Conservation (phyloP, 2,329 filamentous ascomycete species). For the Lasiodiplodia sp. region DNA sequence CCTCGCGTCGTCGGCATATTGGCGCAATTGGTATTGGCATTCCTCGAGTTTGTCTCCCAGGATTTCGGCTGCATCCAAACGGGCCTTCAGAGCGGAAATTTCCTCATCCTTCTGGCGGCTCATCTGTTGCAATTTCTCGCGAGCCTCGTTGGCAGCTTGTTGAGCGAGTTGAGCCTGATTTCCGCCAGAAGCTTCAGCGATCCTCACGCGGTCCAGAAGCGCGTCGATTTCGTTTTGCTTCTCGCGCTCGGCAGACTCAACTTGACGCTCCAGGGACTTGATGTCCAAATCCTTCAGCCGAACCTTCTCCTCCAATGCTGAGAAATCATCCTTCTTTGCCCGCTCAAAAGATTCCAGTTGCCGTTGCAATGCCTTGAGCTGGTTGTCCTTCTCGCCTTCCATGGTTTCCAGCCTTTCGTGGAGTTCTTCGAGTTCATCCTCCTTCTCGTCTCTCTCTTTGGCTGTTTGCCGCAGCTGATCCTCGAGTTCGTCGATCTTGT, state of each 20-base stretch:
- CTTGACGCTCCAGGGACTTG: slow-evolving; percentile 44
- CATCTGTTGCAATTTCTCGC: slow-evolving; percentile 46
- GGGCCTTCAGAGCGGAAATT: slow-evolving; percentile 45
- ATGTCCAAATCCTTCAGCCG: slow-evolving; percentile 48
- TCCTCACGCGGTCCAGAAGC: slow-evolving; percentile 48
- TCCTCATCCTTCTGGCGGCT: slow-evolving; percentile 49
- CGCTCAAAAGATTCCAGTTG: slow-evolving; percentile 43
- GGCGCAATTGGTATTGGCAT: slow-evolving; percentile 44
- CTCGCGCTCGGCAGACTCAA: slow-evolving; percentile 41
- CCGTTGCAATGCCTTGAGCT: slow-evolving; percentile 45
- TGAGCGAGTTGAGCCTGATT: slow-evolving; percentile 50
- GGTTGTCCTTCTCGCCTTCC: slow-evolving; percentile 46
- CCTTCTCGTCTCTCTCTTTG: slow-evolving; percentile 42
- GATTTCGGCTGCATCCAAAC: slow-evolving; percentile 45
- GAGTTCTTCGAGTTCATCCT: slow-evolving; percentile 52
- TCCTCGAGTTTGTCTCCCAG: slow-evolving; percentile 47
- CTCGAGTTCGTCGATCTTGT: slow-evolving; percentile 45
- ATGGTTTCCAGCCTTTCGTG: slow-evolving; percentile 51
- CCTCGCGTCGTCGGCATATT: slow-evolving; percentile 44
- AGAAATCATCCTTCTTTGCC: slow-evolving; percentile 39
- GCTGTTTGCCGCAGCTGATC: slow-evolving; percentile 39
- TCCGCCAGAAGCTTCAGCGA: slow-evolving; percentile 50
- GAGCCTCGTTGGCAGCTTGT: slow-evolving; percentile 49
- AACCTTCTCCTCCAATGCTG: slow-evolving; percentile 42
- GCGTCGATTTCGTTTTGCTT: slow-evolving; percentile 52